Base-by-base conservation (phyloP, 805 yeast species). In the Ogataea pini region DNA sequence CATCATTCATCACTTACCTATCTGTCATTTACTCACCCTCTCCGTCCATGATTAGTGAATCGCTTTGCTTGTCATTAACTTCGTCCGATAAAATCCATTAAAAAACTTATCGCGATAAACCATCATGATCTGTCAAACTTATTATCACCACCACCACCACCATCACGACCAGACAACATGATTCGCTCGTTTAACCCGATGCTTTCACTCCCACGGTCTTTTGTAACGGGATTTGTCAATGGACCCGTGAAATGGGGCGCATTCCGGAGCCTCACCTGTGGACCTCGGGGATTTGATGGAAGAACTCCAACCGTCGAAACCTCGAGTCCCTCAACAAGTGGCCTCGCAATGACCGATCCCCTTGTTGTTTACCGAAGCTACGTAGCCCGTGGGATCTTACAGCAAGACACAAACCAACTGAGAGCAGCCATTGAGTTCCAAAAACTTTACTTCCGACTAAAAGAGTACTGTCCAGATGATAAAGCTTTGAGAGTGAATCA, bases 351-450 rank as follows among this genome's bases (percentile, higher is more conserved):
- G 7, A 84, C 90, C 0, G 91, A 85, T 60, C 90, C 91, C 0
- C 73, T 77, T 36, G 52, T 73, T 4, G 55, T 84, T 2, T 85
- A 86, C 56, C 78, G 77, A 51, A 74, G 73, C 50, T 74, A 78
- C 46, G 75, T 84, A 1, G 57, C 69, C 1, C 68, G 71, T 38
- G 88, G 88, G 2, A 48, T 75, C 2, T 63, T 85, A 7, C 66
- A 72, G 43, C 72, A 73, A 20, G 90, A 86, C 57, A 77, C 72
- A 18, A 69, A 70, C n/a, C 91, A 81, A 60, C 66, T 79, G n/a
- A 67, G 88, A 32, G 80, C 79, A 1, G 85, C 82, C 58, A 73
- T 77, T 27, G 85, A 80, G 63, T 76, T 82, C 52, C 90, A 80
- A 53, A 80, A 76, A 56, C 66, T 82, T 12, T 83, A 82, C 58